Base-by-base conservation (phyloP, 768 basidiomycete genomes). In the Naganishia randhawae region DNA sequence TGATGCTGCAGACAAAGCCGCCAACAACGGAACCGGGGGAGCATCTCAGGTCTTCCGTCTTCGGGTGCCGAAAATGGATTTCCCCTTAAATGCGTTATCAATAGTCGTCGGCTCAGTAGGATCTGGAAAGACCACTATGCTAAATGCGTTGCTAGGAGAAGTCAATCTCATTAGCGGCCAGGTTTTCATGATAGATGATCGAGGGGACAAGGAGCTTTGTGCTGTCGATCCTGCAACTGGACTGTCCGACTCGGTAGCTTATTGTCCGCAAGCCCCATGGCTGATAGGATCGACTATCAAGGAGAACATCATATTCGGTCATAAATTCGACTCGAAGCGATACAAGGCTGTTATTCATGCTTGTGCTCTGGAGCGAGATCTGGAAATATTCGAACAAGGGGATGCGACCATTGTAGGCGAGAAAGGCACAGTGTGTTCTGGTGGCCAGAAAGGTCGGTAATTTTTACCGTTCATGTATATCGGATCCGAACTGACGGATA, bases 341-440 rank as follows among this genome's bases (percentile, higher is more conserved):
- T 79, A 79, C 62, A 65, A 75, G 39, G 63, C 50, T 1, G 77
- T 79, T 0, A 72, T 79, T 25, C 68, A 73, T 11, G 77, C 77
- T 25, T 79, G 78, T 69, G 78, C 78, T 16, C 68, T 79, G 8
- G 57, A 73, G 41, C 48, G 74, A 22, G 78, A 79, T 67, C 72
- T 79, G 27, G 77, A 79, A 64, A 79, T 79, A 39, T 77, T 77
- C 50, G 85, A 88, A 62, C 86, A 88, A 13, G 75, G 76, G 3
- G 78, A 79, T 45, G 70, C 73, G 25, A 79, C 78, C 13, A 73
- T 78, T 67, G 78, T 79, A 0, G 78, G 77, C 8, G 78, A 79
- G 54, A 78, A 79, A 54, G 78, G 77, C 19, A 79, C 77, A 13
- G 77, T 75, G 1, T 79, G 78, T 50, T 78, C 77, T 73, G 76